phyloP scores from a whole-genome alignment of 2,329 filamentous ascomycete species.

The Colletotrichum sp. region DNA sequence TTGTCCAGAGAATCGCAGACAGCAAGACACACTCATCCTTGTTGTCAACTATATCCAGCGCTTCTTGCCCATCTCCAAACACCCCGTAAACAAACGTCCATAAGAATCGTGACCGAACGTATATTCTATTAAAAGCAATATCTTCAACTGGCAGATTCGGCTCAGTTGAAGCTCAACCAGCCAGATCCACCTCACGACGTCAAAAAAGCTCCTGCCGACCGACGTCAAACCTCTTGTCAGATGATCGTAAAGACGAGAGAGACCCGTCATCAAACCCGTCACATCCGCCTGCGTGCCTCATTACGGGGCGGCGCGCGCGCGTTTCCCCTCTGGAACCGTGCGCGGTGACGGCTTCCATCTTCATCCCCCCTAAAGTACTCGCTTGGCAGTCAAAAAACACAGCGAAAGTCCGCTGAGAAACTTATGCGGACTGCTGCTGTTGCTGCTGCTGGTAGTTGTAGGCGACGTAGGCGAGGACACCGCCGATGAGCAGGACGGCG shows the following conservation, averaged over 20 bases:
- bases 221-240: not conserved
- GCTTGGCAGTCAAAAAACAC: not conserved
- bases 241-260: not conserved
- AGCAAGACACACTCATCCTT: not conserved
- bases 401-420: not conserved
- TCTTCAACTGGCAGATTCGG: constrained; percentile 3
- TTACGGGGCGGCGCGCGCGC: not conserved
- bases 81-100: not conserved
- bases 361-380: not conserved
- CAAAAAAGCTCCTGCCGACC: not conserved
- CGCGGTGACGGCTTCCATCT: not conserved
- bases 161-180: not conserved
- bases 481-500: constrained; percentile 79
- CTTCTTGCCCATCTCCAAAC: not conserved
- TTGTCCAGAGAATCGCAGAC: not conserved
- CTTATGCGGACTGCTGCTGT: constrained; percentile 33
- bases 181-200: not conserved
- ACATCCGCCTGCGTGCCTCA: not conserved
- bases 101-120: constrained; percentile 2
- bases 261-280: not conserved
- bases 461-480: constrained; percentile 75
- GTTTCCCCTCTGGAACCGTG: not conserved
- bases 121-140: constrained; percentile 18
- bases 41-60: not conserved
- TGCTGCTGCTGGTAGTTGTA: constrained; percentile 84